These are phyloP conservation scores for Aspergillus panamensis DNA, from an alignment of 495 filamentous ascomycete genomes.

Conservation along the genomic window DNA sequence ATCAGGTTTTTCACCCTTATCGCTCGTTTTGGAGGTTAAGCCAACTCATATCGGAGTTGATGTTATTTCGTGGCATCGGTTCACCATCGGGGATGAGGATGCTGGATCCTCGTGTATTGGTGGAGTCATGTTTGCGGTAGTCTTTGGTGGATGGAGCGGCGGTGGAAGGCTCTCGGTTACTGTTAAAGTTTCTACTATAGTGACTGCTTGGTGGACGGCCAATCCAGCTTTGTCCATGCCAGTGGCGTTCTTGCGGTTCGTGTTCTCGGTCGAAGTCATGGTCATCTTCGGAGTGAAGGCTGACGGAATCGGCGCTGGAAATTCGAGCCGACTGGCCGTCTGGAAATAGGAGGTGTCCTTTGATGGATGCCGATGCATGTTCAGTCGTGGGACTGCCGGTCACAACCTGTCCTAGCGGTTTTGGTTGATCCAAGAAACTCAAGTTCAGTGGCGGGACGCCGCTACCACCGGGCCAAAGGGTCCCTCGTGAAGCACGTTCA, in stretches of 20 bases:
- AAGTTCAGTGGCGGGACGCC: slow-evolving; percentile 36
- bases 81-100: slow-evolving; percentile 38
- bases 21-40: slow-evolving; percentile 54
- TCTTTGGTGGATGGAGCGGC: slow-evolving; percentile 14
- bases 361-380: slow-evolving; percentile 36
- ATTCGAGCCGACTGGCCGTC: slow-evolving; percentile 62
- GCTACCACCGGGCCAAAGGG: slow-evolving; percentile 33
- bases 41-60: slow-evolving; percentile 71
- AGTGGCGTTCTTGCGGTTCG: slow-evolving; percentile 22
- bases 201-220: slow-evolving; percentile 56
- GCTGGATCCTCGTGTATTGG: slow-evolving; percentile 36
- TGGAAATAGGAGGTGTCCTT: slow-evolving; percentile 39
- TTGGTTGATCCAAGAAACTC: slow-evolving; percentile 39
- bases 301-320: slow-evolving; percentile 56
- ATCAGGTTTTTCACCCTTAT: neutral
- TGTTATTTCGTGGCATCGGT: slow-evolving; percentile 38
- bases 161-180: slow-evolving; percentile 32
- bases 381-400: slow-evolving; percentile 68
- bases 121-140: slow-evolving; percentile 19
- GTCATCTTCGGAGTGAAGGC: slow-evolving; percentile 50
- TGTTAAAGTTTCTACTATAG: slow-evolving; percentile 55
- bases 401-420: slow-evolving; percentile 51
- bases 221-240: slow-evolving; percentile 40
- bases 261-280: slow-evolving; percentile 4
- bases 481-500: slow-evolving; percentile 29